Conservation (phyloP, 306 rosid species). For the Medicago truncatula region DNA sequence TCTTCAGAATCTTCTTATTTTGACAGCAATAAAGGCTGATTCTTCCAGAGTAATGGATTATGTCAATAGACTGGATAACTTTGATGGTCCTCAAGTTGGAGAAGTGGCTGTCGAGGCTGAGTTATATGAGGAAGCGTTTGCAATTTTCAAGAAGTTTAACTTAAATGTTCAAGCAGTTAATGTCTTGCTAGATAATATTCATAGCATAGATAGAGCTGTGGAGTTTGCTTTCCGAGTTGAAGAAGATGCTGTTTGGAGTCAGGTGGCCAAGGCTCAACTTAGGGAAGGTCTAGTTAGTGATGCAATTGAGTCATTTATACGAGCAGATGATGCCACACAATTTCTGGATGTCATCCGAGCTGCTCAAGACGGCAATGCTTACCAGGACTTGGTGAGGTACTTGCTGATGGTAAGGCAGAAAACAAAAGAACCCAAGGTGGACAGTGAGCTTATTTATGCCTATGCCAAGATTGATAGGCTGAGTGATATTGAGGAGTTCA, state of each 20-base stretch:
- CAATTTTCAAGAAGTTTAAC: conserved; percentile 97
- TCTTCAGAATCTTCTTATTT: conserved; percentile 90
- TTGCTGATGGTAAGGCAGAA: conserved; percentile 99
- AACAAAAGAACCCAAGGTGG: conserved; percentile 94
- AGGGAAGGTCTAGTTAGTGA: conserved; percentile 97
- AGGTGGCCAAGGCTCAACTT: conserved; percentile 98
- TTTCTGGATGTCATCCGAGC: conserved; percentile 95
- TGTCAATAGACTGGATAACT: conserved; percentile 89
- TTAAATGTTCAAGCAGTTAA: conserved; percentile 98
- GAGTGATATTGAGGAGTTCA: conserved; percentile 94
- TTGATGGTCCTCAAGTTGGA: conserved; percentile 99
- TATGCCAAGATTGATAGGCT: conserved; percentile 98
- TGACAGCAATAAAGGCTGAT: conserved; percentile 98
- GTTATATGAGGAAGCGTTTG: conserved; percentile 88
- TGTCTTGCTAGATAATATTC: conserved; percentile 86
- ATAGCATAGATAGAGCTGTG: conserved; percentile 92
- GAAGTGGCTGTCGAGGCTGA: conserved; percentile 97
- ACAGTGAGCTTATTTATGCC: conserved; percentile 97
- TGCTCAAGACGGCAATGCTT: conserved; percentile 78
- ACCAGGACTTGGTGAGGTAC: conserved; percentile 92
- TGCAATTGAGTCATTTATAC: conserved; percentile 95
- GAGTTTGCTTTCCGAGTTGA: conserved; percentile 99
- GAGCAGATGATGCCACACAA: conserved; percentile 94
- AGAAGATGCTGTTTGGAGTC: conserved; percentile 99
- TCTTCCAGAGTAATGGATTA: conserved; percentile 99